A percentile compares a stretch with the other conserved stretches of the same genome.
Evolutionary conservation across 345 rosid genomes (phyloP).

Genomic region (Arabidopsis thaliana): TAIR10.1 NC_003074.8:22704001-22704500

Average conservation of each 20-base stretch:
- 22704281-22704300: constrained; percentile 50
- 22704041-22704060: constrained; percentile 77
- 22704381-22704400: neutral
- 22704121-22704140: constrained; percentile 71
- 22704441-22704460: constrained; percentile 10
- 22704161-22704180: constrained; percentile 65
- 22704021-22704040: constrained; percentile 74
- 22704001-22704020: constrained; percentile 53
- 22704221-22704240: constrained; percentile 71
- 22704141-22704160: constrained; percentile 65
- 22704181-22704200: constrained; percentile 71
- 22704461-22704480: neutral
- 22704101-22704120: constrained; percentile 71
- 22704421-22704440: neutral
- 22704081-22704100: constrained; percentile 74
- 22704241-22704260: constrained; percentile 67
- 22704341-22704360: constrained; percentile 46
- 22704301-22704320: constrained; percentile 74
- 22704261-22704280: constrained; percentile 59
- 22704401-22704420: neutral
- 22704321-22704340: constrained; percentile 50
- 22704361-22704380: constrained; percentile 56
- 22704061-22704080: constrained; percentile 75
- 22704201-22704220: constrained; percentile 67
- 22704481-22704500: neutral